A percentile compares a stretch with the other conserved stretches of the same genome.
phyloP scores from a whole-genome alignment of 2,329 filamentous ascomycete genomes.

The Didymosphaeria variabile region DNA sequence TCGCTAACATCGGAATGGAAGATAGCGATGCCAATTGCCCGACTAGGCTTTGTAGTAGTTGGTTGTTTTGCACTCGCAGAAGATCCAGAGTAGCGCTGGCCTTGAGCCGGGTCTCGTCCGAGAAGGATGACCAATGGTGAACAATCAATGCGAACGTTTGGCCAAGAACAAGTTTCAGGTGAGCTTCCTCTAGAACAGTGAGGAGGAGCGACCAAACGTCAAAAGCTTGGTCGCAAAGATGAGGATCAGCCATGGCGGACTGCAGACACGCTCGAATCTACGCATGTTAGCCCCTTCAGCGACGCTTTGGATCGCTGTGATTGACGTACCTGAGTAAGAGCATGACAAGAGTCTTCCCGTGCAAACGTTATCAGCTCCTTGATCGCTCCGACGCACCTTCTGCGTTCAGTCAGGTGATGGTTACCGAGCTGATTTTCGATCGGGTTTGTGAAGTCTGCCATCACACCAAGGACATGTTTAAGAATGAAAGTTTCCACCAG shows the following conservation, averaged over 20 bases:
- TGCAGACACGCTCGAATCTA: slow-evolving; percentile 92
- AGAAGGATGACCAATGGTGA: slow-evolving; percentile 78
- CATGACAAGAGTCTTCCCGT: slow-evolving; percentile 76
- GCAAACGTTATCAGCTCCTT: slow-evolving; percentile 86
- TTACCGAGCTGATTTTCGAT: slow-evolving; percentile 73
- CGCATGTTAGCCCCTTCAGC: slow-evolving; percentile 29
- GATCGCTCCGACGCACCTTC: slow-evolving; percentile 80
- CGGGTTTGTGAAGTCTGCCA: slow-evolving; percentile 79
- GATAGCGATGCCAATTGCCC: slow-evolving; percentile 80
- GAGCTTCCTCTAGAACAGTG: slow-evolving; percentile 73
- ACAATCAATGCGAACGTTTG: slow-evolving; percentile 89
- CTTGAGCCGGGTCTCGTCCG: slow-evolving; percentile 65
- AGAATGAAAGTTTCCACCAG: slow-evolving; percentile 78
- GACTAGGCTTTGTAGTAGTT: slow-evolving; percentile 71
- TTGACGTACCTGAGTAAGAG: slow-evolving; percentile 78
- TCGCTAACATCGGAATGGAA: slow-evolving; percentile 73
- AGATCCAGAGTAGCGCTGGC: slow-evolving; percentile 71
- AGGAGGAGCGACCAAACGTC: slow-evolving; percentile 86
- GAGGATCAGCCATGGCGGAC: slow-evolving; percentile 77
- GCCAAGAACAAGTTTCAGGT: slow-evolving; percentile 81
- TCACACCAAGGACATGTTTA: slow-evolving; percentile 83
- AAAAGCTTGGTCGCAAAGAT: slow-evolving; percentile 81
- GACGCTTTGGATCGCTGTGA: background rate
- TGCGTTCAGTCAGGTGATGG: slow-evolving; percentile 72
- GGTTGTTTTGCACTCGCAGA: slow-evolving; percentile 70